Evolutionary conservation across 257 asterid genomes (phyloP), one percentile per base, ranked within the genome.

Genomic region (Ocimum tenuiflorum): DNA sequence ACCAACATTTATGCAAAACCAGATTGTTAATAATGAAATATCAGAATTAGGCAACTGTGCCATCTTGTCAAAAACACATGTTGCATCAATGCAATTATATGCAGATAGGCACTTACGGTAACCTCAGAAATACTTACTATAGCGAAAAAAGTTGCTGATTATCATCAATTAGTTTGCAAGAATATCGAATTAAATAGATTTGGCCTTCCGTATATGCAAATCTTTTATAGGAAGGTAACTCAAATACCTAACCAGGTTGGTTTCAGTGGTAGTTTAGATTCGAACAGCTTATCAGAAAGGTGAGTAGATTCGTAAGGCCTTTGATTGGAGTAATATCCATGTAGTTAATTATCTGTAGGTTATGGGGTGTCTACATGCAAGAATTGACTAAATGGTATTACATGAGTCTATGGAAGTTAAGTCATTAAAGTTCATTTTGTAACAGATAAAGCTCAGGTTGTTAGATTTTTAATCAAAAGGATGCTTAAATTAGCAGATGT

Each of bases 401-500:
- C 53, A 8, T 11, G 39, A 47, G 54, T 14, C n/a, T 46, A n/a
- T 39, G 23, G 9, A 39, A 14, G 50, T 8, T 15, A 63, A 52
- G 29, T 64, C 17, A 45, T 39, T 8, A 52, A 51, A 62, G 45
- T 24, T 43, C 17, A 19, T 2, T 54, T n/a, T 23, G 38, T 24
- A 39, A 29, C 31, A 56, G 15, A 48, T 43, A 8, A 7, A 59
- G 12, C 45, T 22, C n/a, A 57, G 36, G 23, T 11, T 4, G 18
- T 53, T 36, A 22, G 31, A 35, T 22, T 41, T 5, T 12, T 39
- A 53, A 47, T 24, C 52, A 31, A 12, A 41, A 36, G 3, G 6
- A n/a, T 45, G 51, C 65, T 60, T 67, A 33, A n/a, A 39, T 14
- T 51, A 70, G 50, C 17, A 39, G 46, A 52, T 49, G 57, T 42